Percentiles rank a stretch among this genome's conserved stretches.
These are phyloP conservation scores for Crithidia mellificae DNA, from an alignment of 208 protist species.

Conservation along the genomic window DNA sequence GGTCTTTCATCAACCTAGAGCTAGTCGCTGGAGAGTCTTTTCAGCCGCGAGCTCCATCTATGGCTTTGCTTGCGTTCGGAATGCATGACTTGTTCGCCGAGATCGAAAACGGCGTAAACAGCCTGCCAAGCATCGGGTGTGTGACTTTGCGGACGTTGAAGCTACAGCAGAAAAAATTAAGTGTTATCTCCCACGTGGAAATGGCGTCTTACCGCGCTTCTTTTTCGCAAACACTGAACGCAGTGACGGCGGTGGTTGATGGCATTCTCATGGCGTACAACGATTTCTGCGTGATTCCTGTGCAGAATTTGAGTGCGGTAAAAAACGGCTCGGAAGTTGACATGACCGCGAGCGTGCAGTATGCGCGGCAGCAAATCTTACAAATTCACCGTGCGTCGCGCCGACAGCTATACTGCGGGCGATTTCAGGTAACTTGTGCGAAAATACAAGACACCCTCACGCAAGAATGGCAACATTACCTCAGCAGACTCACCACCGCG, in stretches of 20 bases:
- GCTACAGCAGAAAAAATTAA: constrained; percentile 44
- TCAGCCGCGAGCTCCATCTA: constrained; percentile 59
- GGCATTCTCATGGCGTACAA: constrained; percentile 47
- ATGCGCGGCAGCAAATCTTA: constrained; percentile 46
- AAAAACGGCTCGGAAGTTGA: constrained; percentile 29
- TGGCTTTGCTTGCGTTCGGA: constrained; percentile 60
- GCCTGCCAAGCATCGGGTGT: constrained; percentile 53
- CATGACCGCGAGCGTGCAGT: constrained; percentile 38
- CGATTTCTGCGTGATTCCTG: constrained; percentile 53
- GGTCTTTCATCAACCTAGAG: constrained; percentile 52
- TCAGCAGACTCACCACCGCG: constrained; percentile 48
- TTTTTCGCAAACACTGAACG: constrained; percentile 40
- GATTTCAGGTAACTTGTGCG: constrained; percentile 66
- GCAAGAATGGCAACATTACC: constrained; percentile 58
- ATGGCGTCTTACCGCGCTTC: constrained; percentile 40
- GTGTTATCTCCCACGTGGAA: constrained; percentile 39
- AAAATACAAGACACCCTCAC: constrained; percentile 54
- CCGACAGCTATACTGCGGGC: constrained; percentile 77
- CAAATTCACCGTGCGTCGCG: constrained; percentile 51
- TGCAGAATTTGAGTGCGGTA: constrained; percentile 37
- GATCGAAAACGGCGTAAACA: constrained; percentile 51
- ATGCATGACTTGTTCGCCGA: constrained; percentile 72
- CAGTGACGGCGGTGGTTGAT: constrained; percentile 47
- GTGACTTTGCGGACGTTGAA: constrained; percentile 68
- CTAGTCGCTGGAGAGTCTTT: constrained; percentile 58